Conservation (phyloP, 179 eudicot genomes). For the Silene coronaria region DNA sequence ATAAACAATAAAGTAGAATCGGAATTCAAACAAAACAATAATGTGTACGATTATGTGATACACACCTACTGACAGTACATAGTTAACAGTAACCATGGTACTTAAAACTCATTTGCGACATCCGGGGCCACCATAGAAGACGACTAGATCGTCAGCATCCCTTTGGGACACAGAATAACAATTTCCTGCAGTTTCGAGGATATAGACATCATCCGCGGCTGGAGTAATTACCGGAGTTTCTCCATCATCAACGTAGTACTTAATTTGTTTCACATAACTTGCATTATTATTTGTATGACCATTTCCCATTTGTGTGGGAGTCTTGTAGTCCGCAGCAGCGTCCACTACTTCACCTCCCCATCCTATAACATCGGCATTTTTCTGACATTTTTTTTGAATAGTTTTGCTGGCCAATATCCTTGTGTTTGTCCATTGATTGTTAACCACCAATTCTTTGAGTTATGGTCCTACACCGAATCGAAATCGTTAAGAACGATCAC, state of each 20-base stretch:
- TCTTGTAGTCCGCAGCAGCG: neutral
- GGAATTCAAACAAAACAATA: no score
- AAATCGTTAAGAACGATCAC: no score
- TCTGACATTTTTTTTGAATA: neutral
- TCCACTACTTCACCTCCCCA: neutral
- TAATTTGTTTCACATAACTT: neutral
- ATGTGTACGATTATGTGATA: no score
- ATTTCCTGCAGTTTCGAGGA: neutral
- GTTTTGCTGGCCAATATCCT: neutral
- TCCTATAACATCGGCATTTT: neutral
- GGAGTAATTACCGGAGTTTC: neutral
- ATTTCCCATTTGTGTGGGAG: neutral
- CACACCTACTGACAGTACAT: no score
- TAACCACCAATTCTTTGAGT: neutral
- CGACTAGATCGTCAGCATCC: neutral
- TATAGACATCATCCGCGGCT: neutral
- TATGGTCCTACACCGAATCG: neutral
- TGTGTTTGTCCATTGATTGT: neutral
- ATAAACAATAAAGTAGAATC: constrained; percentile 16
- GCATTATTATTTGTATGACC: neutral
- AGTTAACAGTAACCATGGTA: no score
- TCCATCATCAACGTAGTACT: neutral
- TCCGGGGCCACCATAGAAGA: constrained; percentile 6
- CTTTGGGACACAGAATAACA: neutral
- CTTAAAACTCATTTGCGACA: neutral